Conservation (phyloP, 495 filamentous ascomycete genomes). For the Penicillium cataractarum region DNA sequence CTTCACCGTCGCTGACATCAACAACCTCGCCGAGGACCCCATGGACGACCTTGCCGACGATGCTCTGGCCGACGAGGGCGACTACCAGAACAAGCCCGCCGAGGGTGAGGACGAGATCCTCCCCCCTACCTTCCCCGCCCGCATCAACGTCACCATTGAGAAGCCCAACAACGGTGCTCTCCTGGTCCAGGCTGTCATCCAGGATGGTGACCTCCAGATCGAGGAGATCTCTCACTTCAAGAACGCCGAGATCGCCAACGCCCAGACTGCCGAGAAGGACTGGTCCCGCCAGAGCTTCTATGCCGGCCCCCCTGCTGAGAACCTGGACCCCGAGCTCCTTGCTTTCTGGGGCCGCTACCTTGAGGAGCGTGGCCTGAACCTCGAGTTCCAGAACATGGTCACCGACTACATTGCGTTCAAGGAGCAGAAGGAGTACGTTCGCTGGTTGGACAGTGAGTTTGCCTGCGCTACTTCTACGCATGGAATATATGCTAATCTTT, state of each 20-base stretch:
- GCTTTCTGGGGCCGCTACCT: constrained; percentile 89
- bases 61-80: constrained; percentile 52
- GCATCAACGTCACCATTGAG: constrained; percentile 85
- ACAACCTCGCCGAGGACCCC: constrained; percentile 64
- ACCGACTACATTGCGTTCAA: constrained; percentile 98
- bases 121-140: constrained; percentile 68
- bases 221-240: constrained; percentile 89
- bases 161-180: constrained; percentile 81
- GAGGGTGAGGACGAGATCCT: constrained; percentile 62
- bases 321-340: constrained; percentile 95
- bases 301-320: constrained; percentile 89
- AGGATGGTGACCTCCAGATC: constrained; percentile 85
- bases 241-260: constrained; percentile 69
- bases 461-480: neutral
- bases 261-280: constrained; percentile 67
- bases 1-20: constrained; percentile 92
- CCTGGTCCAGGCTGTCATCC: constrained; percentile 81
- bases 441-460: constrained; percentile 79
- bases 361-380: constrained; percentile 90
- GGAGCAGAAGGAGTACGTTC: constrained; percentile 97
- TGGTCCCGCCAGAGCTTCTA: constrained; percentile 76
- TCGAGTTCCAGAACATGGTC: constrained; percentile 83
- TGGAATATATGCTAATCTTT: constrained; percentile 19
- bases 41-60: constrained; percentile 51
- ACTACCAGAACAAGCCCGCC: constrained; percentile 56